Evolutionary conservation across 1,284 basidiomycete species (phyloP).

Genomic region (Irpex sp.): DNA sequence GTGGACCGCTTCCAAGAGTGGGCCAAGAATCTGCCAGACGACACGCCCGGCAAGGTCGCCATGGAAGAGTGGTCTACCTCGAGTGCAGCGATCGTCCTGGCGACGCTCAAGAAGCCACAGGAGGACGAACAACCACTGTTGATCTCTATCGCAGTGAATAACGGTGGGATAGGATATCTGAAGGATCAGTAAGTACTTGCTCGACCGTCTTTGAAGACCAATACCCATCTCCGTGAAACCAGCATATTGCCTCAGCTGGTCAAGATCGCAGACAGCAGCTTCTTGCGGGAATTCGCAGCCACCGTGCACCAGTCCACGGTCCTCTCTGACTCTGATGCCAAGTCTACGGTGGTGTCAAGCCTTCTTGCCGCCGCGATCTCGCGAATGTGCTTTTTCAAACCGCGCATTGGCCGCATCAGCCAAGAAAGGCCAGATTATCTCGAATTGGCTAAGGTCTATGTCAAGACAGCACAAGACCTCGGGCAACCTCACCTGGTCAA

Average conservation of each 20-base stretch:
- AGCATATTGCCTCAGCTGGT: conserved; percentile 1
- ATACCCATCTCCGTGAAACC: too few relatives aligned
- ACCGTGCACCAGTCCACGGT: background rate
- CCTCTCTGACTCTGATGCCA: background rate
- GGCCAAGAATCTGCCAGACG: background rate
- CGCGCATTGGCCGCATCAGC: too few relatives aligned
- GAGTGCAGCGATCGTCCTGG: too few relatives aligned
- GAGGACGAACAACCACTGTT: background rate
- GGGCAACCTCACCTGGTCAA: background rate
- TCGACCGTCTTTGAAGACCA: too few relatives aligned
- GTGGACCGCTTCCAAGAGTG: background rate
- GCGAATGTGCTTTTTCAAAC: background rate
- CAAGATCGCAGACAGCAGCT: background rate
- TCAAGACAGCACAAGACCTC: background rate
- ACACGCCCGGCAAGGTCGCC: background rate
- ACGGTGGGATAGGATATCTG: background rate
- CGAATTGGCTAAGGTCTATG: background rate
- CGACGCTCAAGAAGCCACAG: too few relatives aligned
- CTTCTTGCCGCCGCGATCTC: background rate
- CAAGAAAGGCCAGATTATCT: background rate
- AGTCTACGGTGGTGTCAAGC: background rate
- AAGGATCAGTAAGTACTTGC: background rate
- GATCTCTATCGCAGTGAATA: background rate
- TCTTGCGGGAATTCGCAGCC: conserved; percentile 2
- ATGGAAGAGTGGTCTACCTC: background rate